Evolutionary conservation across 371 early-diverging fungal genomes (phyloP), one percentile per base, ranked within the genome.

Genomic region (Mortierella sp.): DNA sequence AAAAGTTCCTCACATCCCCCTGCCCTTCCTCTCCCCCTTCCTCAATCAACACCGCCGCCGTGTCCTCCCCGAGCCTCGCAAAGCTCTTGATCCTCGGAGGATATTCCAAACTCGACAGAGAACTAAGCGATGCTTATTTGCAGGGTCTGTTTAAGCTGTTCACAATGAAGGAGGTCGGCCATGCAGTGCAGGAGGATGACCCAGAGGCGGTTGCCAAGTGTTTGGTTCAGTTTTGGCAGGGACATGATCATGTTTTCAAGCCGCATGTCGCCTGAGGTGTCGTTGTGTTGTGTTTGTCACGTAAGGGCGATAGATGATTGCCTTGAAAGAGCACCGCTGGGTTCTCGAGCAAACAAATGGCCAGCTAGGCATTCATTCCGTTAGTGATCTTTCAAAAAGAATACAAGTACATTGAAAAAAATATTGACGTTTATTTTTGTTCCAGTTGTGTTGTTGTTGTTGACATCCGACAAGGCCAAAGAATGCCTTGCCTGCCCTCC

Each of bases 71-170:
- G 43, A 40, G 43, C 6, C 43, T 40, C 6, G 43, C 94, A 21
- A 95, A 96, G 53, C 83, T 98, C n/a, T 88, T 98, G 24, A 88
- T 97, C 5, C 84, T 98, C 1, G 97, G 97, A 11, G 95, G 94
- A 0, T 92, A 97, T 0, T 96, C 97, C 82, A 90, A 96, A 21
- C 82, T 98, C 67, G 99, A 98, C 79, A 97, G 94, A 77, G 89
- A 94, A 19, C 88, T 98, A 67, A 96, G 93, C 69, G 96, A 96
- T 83, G 98, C 94, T 0, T 96, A 97, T 81, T 97, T 98, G 96
- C 97, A 98, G 88, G 92, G 91, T 31, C 93, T 93, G 88, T 98
- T 97, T 82, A 97, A 97, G 86, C 78, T 98, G 50, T 88, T 90
- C 43, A 89, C 97, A 2, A 90, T 96, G 55, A 92, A 93, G 0